Base-by-base conservation (phyloP, 2,329 filamentous ascomycete genomes). In the Neopestalotiopsis sp. region DNA sequence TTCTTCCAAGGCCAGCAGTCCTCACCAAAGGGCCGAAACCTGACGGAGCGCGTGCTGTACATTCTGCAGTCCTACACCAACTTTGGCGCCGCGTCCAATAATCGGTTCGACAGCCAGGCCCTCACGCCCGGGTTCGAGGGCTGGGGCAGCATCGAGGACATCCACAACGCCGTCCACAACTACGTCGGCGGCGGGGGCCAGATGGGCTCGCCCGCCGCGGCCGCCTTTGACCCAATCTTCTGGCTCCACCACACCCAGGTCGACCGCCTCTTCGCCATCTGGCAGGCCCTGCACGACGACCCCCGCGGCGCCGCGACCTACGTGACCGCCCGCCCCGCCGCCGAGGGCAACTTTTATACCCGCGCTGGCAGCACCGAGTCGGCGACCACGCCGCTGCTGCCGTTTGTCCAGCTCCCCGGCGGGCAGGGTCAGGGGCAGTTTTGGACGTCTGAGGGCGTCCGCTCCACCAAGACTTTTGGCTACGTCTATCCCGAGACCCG, bases 401-500 rank as follows among this genome's bases (percentile, higher is more conserved):
- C 76, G 13, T 80, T 81, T 64, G 49, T 24, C 17, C 9, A 56
- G 49, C 10, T 38, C 34, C 24, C 7, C 49, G 49, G 49, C 4
- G 80, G n/a, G n/a, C n/a, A n/a, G n/a, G 2, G 2, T 10, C 34
- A 28, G 1, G 24, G 24, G n/a, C 64, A 70, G 40, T 78, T 77
- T 71, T 78, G 76, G 76, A 76, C 74, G 1, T 76, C 75, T 4
- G 72, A 67, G n/a, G 69, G 75, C 66, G 69, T 76, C 61, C 73
- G 72, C 64, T 69, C 72, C 68, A 74, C 72, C 38, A 67, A 69
- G 34, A 70, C 69, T 1, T 77, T 78, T 20, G 75, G 76, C 0
- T 78, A 77, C 45, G 74, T 71, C 2, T 78, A 78, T 65, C 75
- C 75, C 1, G 73, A 75, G 67, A 78, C 75, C 2, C 74, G 74